Evolutionary conservation across 179 eudicot species (phyloP).

Genomic region (Spinacia oleracea): DNA sequence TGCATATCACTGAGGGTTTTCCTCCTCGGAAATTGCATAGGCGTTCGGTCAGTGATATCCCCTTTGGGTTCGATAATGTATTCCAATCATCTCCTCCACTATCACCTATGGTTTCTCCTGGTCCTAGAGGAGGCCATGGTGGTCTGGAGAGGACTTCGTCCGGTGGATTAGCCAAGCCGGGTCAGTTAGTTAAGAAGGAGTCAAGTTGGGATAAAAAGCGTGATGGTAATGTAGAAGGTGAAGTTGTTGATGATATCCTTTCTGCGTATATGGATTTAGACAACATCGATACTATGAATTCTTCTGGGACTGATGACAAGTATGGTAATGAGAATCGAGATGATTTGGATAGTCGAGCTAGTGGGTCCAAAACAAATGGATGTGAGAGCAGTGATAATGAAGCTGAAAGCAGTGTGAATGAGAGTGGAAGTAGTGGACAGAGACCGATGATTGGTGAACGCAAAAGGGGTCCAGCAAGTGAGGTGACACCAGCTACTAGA

Average conservation of each 20-base stretch:
- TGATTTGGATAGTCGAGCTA: constrained; percentile 79
- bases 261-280: constrained; percentile 85
- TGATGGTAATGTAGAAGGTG: constrained; percentile 60
- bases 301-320: constrained; percentile 70
- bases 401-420: constrained; percentile 76
- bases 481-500: constrained; percentile 64
- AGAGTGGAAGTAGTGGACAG: constrained; percentile 53
- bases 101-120: constrained; percentile 40
- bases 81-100: constrained; percentile 66
- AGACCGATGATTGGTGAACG: constrained; percentile 36
- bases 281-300: constrained; percentile 66
- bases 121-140: constrained; percentile 40
- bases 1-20: constrained; percentile 58
- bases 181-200: constrained; percentile 68
- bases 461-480: constrained; percentile 68
- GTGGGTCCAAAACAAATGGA: constrained; percentile 86
- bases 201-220: constrained; percentile 55
- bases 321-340: constrained; percentile 59
- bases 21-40: constrained; percentile 88
- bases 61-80: constrained; percentile 63
- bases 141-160: constrained; percentile 41
- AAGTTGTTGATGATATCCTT: constrained; percentile 68
- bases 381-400: constrained; percentile 91
- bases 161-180: constrained; percentile 50
- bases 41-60: constrained; percentile 85